These are phyloP conservation scores for Colletotrichum cereale DNA, from an alignment of 2,329 filamentous ascomycete genomes.

Conservation along the genomic window DNA sequence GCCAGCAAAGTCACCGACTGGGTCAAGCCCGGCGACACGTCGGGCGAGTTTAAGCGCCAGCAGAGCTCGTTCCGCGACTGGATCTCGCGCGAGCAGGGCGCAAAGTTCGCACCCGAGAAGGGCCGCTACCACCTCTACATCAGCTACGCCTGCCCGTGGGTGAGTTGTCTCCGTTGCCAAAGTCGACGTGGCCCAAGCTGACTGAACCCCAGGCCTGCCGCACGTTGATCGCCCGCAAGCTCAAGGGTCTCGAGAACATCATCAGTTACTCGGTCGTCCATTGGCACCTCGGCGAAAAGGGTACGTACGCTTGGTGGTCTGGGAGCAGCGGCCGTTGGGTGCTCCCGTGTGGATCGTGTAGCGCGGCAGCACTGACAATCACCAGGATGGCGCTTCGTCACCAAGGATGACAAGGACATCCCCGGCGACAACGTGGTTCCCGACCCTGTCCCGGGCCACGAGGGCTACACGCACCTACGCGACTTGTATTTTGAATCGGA, in stretches of 20 bases:
- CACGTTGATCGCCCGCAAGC: slow-evolving; percentile 85
- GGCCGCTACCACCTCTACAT: slow-evolving; percentile 95
- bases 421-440: slow-evolving; percentile 74
- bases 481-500: slow-evolving; percentile 85
- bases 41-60: slow-evolving; percentile 94
- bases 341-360: neutral
- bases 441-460: slow-evolving; percentile 77
- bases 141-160: slow-evolving; percentile 95
- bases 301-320: slow-evolving; percentile 45
- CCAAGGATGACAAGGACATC: slow-evolving; percentile 63
- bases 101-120: slow-evolving; percentile 86
- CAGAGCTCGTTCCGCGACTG: slow-evolving; percentile 84
- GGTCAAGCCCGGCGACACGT: slow-evolving; percentile 81
- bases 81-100: slow-evolving; percentile 78
- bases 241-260: slow-evolving; percentile 92
- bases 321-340: neutral
- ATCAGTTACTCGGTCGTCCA: slow-evolving; percentile 87
- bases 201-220: slow-evolving; percentile 73
- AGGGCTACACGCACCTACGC: slow-evolving; percentile 76
- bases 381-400: slow-evolving; percentile 86
- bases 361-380: neutral
- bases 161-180: slow-evolving; percentile 45
- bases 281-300: slow-evolving; percentile 82
- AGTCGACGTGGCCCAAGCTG: neutral
- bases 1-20: slow-evolving; percentile 80